phyloP scores from a whole-genome alignment of 306 rosid species.

The Trifolium dubium region DNA sequence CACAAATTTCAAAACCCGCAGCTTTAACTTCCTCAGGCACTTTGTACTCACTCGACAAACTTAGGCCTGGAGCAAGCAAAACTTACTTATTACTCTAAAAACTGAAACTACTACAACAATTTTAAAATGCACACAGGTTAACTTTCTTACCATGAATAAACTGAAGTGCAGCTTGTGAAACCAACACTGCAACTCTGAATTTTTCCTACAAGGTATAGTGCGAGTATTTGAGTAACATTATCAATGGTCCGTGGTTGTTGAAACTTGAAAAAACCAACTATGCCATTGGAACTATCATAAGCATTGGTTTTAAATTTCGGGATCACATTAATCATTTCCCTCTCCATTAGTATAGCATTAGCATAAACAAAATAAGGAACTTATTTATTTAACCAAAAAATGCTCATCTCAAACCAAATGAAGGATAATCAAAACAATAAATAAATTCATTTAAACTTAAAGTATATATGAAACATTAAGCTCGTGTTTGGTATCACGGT shows the following conservation, averaged over 20 bases:
- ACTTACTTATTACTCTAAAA: slow-evolving; percentile 32
- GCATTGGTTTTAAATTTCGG: slow-evolving; percentile 5
- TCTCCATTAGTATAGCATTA: not conserved
- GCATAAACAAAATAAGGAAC: not conserved
- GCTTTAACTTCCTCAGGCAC: slow-evolving; percentile 82
- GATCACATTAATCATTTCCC: slow-evolving; percentile 6
- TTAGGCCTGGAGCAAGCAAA: slow-evolving; percentile 62
- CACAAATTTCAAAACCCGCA: slow-evolving; percentile 87
- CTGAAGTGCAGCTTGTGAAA: slow-evolving; percentile 99
- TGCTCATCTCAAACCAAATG: not conserved
- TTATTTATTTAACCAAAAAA: not conserved
- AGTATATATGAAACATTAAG: not conserved
- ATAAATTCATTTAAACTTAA: not conserved
- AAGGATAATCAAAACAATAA: not conserved
- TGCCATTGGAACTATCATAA: slow-evolving; percentile 12
- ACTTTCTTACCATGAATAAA: slow-evolving; percentile 79
- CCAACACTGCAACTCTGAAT: slow-evolving; percentile 97
- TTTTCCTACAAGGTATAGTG: slow-evolving; percentile 69
- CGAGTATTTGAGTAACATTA: not conserved
- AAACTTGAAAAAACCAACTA: not conserved
- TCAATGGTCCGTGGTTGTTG: no score
- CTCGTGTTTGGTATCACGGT: no score
- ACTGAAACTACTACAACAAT: slow-evolving; percentile 1
- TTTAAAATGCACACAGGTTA: slow-evolving; percentile 13
- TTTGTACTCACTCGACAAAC: slow-evolving; percentile 66